Percentiles rank a stretch among this genome's conserved stretches.
Evolutionary conservation across 2,329 filamentous ascomycete genomes (phyloP).

Genomic region (Parafenestella ontariensis): DNA sequence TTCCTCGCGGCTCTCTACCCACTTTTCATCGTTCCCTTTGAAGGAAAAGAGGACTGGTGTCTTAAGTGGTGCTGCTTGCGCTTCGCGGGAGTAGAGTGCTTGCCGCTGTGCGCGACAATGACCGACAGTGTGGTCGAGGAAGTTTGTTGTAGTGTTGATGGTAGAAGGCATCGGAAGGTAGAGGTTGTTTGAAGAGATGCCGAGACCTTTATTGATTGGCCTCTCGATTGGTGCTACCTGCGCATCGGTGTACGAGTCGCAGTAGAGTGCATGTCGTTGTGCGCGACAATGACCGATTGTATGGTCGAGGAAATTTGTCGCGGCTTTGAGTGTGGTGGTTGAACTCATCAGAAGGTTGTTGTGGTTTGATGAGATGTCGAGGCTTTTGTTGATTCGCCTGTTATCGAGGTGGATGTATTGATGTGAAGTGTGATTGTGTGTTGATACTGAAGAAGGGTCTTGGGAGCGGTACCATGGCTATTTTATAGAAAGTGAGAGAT

Average conservation of each 20-base stretch:
- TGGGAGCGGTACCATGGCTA: background rate
- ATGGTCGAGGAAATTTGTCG: slow-evolving; percentile 10
- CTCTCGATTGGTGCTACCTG: background rate
- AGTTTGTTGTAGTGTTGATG: slow-evolving; percentile 2
- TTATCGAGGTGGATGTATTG: background rate
- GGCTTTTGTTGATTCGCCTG: background rate
- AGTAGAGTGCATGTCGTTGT: slow-evolving; percentile 13
- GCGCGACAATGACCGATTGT: slow-evolving; percentile 16
- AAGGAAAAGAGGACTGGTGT: background rate
- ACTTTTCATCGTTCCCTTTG: slow-evolving; percentile 4
- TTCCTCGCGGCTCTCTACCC: slow-evolving; percentile 10
- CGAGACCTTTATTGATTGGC: too few species aligned
- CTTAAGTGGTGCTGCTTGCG: background rate
- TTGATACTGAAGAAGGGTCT: background rate
- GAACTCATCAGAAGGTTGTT: background rate
- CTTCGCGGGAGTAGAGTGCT: slow-evolving; percentile 7
- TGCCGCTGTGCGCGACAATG: slow-evolving; percentile 17
- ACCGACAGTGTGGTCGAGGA: slow-evolving; percentile 12
- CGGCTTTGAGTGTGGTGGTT: slow-evolving; percentile 2
- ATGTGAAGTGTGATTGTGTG: background rate
- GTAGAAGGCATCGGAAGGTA: background rate
- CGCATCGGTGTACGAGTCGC: background rate
- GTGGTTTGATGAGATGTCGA: background rate
- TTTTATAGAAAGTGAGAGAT: background rate
- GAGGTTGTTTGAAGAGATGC: background rate